Evolutionary conservation across 2,329 filamentous ascomycete species (phyloP).

Genomic region (Aspergillus tamarii): DNA sequence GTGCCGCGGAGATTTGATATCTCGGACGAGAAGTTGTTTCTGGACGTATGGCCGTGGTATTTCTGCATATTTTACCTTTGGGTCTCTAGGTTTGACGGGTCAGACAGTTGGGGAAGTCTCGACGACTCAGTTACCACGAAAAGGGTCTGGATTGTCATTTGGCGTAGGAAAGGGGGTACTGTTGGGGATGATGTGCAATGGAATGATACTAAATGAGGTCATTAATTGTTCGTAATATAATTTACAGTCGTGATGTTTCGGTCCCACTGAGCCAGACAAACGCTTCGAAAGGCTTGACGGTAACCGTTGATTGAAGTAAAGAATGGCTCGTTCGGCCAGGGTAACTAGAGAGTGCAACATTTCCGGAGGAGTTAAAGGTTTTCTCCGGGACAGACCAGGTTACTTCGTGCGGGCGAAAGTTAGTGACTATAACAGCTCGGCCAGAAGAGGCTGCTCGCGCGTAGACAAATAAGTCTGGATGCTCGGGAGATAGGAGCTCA

Average conservation of each 20-base stretch:
- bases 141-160: not conserved
- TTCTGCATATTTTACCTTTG: not conserved
- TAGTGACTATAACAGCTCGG: constrained; percentile 3
- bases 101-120: not conserved
- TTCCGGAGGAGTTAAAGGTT: not conserved
- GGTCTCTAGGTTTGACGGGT: not conserved
- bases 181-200: not conserved
- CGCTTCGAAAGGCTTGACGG: constrained; percentile 4
- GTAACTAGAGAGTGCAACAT: constrained; percentile 4
- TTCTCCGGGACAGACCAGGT: constrained; percentile 3
- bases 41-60: not conserved
- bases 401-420: constrained; percentile 6
- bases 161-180: not conserved
- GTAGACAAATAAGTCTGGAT: constrained; percentile 7
- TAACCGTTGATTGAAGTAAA: not conserved
- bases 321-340: not conserved
- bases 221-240: not conserved
- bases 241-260: not conserved
- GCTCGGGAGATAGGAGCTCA: constrained; percentile 4
- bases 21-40: not conserved
- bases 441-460: not conserved
- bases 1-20: not conserved
- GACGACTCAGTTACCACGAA: not conserved
- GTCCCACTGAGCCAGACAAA: constrained; percentile 8
- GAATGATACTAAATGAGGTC: not conserved